Evolutionary conservation across 2,329 filamentous ascomycete species (phyloP), one percentile per base, ranked within the genome.

Genomic region (Pseudogymnoascus sp.): DNA sequence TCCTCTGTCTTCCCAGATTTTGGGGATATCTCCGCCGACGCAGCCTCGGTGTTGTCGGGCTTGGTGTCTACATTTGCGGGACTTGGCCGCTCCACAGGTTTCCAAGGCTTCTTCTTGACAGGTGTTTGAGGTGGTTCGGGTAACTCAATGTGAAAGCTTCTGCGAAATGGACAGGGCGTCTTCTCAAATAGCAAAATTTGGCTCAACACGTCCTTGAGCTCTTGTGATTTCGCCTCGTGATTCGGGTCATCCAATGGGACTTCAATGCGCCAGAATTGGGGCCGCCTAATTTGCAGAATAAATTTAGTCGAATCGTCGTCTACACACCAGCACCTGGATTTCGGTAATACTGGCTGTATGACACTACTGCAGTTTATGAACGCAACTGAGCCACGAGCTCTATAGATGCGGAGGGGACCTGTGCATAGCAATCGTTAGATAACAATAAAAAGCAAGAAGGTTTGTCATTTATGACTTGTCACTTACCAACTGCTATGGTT

Each of bases 311-410:
- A 88, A 63, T 87, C 83, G 64, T 91, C 89, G 73, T 96, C 90
- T 33, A 97, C 89, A 73, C 90, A 96, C 93, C 93, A 97, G 72
- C 90, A 96, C 75, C 96, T 92, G 64, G 91, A 96, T 74, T 91
- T 91, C 24, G 90, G 91, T 61, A 97, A 78, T 66, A 97, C 95
- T 10, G 93, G 89, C 70, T 95, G 90, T 16, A 96, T 59, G 14
- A 93, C 87, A 63, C 85, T 86, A 65, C 90, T 90, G 67, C 91
- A 96, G 74, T 89, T 93, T 8, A 97, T 81, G 71, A 96, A 97
- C 11, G 91, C 90, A 14, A 95, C 90, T 8, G 91, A 91, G 19
- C 91, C 90, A 6, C 90, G 89, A 35, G 95, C 89, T 70, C 90
- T 87, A 73, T 97, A 96, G 67, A 97, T 91, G 67, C 88, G 84